Evolutionary conservation across 2,329 filamentous ascomycete species (phyloP), one percentile per base, ranked within the genome.

Genomic region (Calonectria hawksworthii): DNA sequence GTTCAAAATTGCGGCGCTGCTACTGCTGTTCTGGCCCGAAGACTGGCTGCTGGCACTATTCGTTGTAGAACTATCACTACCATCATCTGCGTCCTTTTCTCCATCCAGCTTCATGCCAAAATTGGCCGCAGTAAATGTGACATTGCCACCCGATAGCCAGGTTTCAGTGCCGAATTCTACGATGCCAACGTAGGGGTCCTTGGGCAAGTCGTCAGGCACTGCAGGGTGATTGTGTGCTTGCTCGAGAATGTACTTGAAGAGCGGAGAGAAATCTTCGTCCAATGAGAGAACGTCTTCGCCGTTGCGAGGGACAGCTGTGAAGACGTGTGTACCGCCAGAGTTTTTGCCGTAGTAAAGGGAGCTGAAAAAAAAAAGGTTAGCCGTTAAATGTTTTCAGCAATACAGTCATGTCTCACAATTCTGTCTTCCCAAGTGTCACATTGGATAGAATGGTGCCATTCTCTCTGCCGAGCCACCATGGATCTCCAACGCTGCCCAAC

Each of bases 111-210:
- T 36, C 79, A 81, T 81, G 2, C 41, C 71, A 38, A 80, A 81
- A 28, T 81, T 78, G 1, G 80, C 78, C 8, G 80, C 78, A 10
- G 77, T 81, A 5, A 81, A 81, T 0, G 80, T 81, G 0, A 79
- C 80, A 26, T 81, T 81, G 1, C 78, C 79, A 0, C 72, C 66
- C 0, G 80, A 81, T 13, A 78, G 52, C 80, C 80, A 81, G 1
- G 79, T 81, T 30, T 81, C 79, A 0, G 80, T 76, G 1, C 80
- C 80, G 9, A 81, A 81, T 38, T 81, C 80, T 0, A 81, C 70
- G 0, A 81, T 74, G 0, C 80, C 79, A 0, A 81, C 1, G 41
- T 72, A 81, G 1, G 80, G 78, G 14, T 81, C 67, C 9, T 78
- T 78, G 0, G 80, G 80, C 1, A 81, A 7, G 18, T 81, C 77